These are phyloP conservation scores for Macadamia integrifolia DNA, from an alignment of 164 flowering plant species.

Conservation along the genomic window DNA sequence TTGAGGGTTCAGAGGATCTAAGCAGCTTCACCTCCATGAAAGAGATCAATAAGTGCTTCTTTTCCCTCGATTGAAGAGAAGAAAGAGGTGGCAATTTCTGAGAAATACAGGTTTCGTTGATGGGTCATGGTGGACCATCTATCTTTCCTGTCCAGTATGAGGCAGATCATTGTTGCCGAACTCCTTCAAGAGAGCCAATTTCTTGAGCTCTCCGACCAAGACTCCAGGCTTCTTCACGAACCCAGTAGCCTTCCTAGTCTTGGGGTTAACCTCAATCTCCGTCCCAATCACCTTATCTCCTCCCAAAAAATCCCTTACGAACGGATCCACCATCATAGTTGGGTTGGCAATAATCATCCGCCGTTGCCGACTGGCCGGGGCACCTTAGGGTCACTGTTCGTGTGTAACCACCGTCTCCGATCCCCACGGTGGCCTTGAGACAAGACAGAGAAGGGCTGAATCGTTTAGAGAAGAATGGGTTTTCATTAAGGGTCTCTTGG, in stretches of 20 bases:
- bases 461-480: too few species aligned
- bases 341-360: conserved; percentile 83
- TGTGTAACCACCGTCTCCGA: too few species aligned
- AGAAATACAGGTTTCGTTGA: conserved; percentile 27
- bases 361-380: too few species aligned
- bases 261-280: conserved; percentile 77
- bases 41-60: conserved; percentile 1
- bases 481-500: too few species aligned
- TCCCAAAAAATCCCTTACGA: conserved; percentile 72
- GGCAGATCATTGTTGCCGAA: conserved; percentile 66
- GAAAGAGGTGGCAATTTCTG: conserved; percentile 34
- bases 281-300: conserved; percentile 89
- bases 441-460: too few species aligned
- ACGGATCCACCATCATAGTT: conserved; percentile 78
- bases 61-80: conserved; percentile 16
- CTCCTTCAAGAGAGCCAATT: conserved; percentile 52
- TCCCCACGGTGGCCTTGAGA: too few species aligned
- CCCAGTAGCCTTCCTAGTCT: conserved; percentile 78
- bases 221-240: conserved; percentile 73
- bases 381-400: too few species aligned
- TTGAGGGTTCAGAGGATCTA: neutral
- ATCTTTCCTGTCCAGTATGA: conserved; percentile 85
- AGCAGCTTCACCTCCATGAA: neutral
- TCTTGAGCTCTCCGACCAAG: conserved; percentile 58
- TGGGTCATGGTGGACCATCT: conserved; percentile 63